Evolutionary conservation across 805 yeast genomes (phyloP).

Genomic region (Limtongia smithiae): DNA sequence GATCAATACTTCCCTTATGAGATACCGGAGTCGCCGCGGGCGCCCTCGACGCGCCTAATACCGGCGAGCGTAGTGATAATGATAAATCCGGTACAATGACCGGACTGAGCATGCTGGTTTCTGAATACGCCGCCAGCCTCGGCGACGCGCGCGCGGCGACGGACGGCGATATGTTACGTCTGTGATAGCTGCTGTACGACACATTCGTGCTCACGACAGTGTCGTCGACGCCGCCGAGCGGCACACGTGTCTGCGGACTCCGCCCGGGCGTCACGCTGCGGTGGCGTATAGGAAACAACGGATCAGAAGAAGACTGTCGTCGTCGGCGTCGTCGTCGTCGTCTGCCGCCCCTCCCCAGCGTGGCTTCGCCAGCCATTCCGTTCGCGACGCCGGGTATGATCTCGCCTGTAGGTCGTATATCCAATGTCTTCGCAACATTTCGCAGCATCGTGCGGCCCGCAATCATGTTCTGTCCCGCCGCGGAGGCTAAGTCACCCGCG

Average conservation of each 20-base stretch:
- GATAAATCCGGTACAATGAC: slow-evolving; percentile 6
- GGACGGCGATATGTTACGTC: background rate
- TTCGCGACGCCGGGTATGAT: no score
- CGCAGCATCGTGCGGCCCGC: no score
- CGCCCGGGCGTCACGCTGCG: no score
- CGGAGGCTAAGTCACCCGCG: background rate
- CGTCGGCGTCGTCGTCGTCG: background rate
- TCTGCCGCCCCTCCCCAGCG: background rate
- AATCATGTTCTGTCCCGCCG: no score
- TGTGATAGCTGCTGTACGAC: background rate
- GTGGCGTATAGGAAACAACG: no score
- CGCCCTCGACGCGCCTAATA: no score
- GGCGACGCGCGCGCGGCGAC: slow-evolving; percentile 5
- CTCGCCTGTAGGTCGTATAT: no score
- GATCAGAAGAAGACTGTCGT: background rate
- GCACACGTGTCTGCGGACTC: background rate
- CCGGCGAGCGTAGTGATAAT: slow-evolving; percentile 5
- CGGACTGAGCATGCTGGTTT: slow-evolving; percentile 1
- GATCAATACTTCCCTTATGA: no score
- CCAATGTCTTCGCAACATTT: no score
- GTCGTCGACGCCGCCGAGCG: background rate
- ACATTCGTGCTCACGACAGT: no score
- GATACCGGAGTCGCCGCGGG: no score
- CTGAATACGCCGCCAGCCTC: slow-evolving; percentile 10
- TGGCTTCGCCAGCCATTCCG: no score